These are phyloP conservation scores for Euphrasia arctica DNA, from an alignment of 305 asterid genomes.

Conservation along the genomic window DNA sequence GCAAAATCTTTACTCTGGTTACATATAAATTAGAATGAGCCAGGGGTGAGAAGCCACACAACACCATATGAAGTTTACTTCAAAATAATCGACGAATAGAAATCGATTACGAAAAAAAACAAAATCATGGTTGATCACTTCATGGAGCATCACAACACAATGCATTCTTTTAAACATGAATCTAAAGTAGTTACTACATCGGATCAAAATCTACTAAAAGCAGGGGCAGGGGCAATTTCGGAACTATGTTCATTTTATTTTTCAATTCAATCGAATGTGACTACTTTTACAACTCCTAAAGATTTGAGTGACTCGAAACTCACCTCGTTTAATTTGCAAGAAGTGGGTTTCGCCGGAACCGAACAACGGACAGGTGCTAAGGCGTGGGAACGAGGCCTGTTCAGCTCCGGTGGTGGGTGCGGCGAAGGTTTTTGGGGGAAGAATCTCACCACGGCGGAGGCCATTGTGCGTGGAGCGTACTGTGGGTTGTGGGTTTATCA, in stretches of 20 bases:
- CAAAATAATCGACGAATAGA: background rate
- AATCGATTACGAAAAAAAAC: background rate
- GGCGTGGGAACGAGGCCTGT: slow-evolving; percentile 9
- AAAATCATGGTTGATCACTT: background rate
- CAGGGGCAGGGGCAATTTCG: background rate
- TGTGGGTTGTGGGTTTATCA: slow-evolving; percentile 1
- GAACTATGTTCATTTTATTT: background rate
- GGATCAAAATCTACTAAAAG: background rate
- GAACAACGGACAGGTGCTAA: background rate
- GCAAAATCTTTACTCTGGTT: slow-evolving; percentile 96
- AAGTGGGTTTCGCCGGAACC: slow-evolving; percentile 22
- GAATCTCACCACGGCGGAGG: slow-evolving; percentile 22
- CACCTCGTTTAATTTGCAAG: slow-evolving; percentile 37
- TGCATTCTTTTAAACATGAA: too few species aligned
- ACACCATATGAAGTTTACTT: slow-evolving; percentile 14
- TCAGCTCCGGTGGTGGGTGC: slow-evolving; percentile 21
- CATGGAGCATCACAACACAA: background rate
- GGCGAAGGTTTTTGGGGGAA: slow-evolving; percentile 29
- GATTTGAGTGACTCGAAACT: background rate
- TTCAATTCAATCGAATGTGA: background rate
- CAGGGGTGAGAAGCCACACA: slow-evolving; percentile 41
- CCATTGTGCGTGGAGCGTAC: slow-evolving; percentile 21
- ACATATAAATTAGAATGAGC: slow-evolving; percentile 50
- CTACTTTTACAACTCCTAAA: background rate
- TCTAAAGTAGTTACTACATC: background rate